phyloP scores from a whole-genome alignment of 208 protist genomes.

The Acanthamoeba culbertsoni region DNA sequence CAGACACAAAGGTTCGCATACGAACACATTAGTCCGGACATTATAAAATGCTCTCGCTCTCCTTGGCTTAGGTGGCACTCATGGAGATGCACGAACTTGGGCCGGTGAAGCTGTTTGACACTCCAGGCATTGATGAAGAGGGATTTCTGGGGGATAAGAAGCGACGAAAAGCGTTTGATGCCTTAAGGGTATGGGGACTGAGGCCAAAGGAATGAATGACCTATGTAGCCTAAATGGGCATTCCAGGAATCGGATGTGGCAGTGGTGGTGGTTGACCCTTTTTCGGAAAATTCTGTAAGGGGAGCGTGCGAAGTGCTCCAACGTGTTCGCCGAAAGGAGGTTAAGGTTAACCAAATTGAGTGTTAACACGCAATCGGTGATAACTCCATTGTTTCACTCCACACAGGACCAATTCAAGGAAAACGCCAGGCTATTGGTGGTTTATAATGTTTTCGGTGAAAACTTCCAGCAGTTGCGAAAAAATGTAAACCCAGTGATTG shows the following conservation, averaged over 20 bases:
- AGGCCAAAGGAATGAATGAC: not conserved
- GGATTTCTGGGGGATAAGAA: slow-evolving; percentile 75
- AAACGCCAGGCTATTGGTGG: not conserved
- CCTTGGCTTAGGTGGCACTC: slow-evolving; percentile 59
- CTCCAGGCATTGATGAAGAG: slow-evolving; percentile 75
- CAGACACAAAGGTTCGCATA: slow-evolving; percentile 73
- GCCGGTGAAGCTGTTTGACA: slow-evolving; percentile 80
- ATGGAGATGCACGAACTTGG: slow-evolving; percentile 80
- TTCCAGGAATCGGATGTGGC: slow-evolving; percentile 73
- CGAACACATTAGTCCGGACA: not conserved
- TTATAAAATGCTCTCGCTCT: not conserved
- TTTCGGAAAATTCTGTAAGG: not conserved
- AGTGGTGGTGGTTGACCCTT: slow-evolving; percentile 69
- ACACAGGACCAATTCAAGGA: too few relatives aligned
- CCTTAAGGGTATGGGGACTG: not conserved
- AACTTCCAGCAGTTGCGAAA: not conserved
- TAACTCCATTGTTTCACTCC: too few relatives aligned
- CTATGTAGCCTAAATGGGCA: not conserved
- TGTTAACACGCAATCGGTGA: too few relatives aligned
- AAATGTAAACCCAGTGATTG: not conserved
- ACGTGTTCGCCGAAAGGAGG: not conserved
- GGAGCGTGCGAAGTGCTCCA: not conserved
- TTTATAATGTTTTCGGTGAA: not conserved
- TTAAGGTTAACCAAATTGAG: not conserved
- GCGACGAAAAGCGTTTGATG: slow-evolving; percentile 65